Percentiles rank a stretch among this genome's conserved stretches.
Conservation (phyloP, 352 stramenopile genomes). For the Phytophthora macrochlamydospora region DNA sequence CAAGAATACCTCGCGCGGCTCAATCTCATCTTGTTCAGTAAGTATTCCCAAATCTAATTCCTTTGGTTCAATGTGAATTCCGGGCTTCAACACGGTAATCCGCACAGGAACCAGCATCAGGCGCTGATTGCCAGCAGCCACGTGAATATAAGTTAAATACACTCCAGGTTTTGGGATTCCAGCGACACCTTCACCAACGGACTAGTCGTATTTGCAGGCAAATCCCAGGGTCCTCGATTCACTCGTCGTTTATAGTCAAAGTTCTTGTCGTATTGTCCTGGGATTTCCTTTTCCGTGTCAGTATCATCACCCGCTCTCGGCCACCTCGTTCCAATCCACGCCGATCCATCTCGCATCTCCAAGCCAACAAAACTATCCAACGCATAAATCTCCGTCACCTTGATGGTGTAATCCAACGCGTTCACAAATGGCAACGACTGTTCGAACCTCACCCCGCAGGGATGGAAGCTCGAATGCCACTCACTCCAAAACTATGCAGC, state of each 20-base stretch:
- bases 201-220: conserved; percentile 37
- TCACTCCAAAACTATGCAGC: conserved; percentile 37
- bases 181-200: conserved; percentile 47
- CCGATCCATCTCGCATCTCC: conserved; percentile 19
- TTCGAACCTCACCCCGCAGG: conserved; percentile 35
- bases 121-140: conserved; percentile 17
- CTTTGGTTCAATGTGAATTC: conserved; percentile 43
- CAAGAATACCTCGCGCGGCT: conserved; percentile 34
- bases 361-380: conserved; percentile 45
- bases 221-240: conserved; percentile 40
- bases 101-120: conserved; percentile 43
- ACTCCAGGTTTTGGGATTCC: conserved; percentile 20
- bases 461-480: conserved; percentile 33
- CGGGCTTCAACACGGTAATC: conserved; percentile 41
- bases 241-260: conserved; percentile 22
- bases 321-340: conserved; percentile 32
- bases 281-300: conserved; percentile 10
- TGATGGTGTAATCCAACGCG: conserved; percentile 40
- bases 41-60: conserved; percentile 45
- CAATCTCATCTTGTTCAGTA: conserved; percentile 28
- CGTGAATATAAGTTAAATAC: conserved; percentile 47
- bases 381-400: conserved; percentile 54
- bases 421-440: conserved; percentile 51
- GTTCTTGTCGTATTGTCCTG: conserved; percentile 25
- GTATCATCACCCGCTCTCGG: conserved; percentile 18